These are phyloP conservation scores for Coffea canephora DNA, from an alignment of 257 asterid species.

Conservation along the genomic window DNA sequence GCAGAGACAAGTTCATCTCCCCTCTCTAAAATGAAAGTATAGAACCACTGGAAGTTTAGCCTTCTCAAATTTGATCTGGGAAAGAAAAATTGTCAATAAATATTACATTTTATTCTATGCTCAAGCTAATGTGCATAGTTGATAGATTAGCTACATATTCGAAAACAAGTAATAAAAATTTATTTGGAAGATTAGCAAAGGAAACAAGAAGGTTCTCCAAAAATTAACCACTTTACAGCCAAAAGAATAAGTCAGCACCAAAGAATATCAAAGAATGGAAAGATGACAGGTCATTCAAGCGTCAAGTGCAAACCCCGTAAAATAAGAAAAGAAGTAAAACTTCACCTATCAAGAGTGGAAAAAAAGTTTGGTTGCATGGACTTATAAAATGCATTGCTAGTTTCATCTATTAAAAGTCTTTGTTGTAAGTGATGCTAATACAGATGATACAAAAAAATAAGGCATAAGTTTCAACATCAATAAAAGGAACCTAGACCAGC, in stretches of 20 bases:
- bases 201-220: background rate
- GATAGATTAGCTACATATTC: background rate
- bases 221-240: background rate
- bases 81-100: background rate
- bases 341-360: background rate
- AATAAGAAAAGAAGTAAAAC: background rate
- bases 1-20: conserved; percentile 75
- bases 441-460: background rate
- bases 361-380: background rate
- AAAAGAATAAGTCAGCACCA: background rate
- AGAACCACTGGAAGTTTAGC: conserved; percentile 75
- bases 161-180: background rate
- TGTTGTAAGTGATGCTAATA: background rate
- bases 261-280: background rate
- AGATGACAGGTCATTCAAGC: background rate
- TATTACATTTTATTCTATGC: background rate
- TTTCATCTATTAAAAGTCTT: background rate
- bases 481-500: background rate
- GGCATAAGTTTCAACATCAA: background rate
- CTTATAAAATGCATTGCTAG: background rate
- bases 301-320: background rate
- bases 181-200: background rate
- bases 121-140: background rate
- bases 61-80: conserved; percentile 86
- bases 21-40: conserved; percentile 75